Percentiles rank a stretch among this genome's conserved stretches.
phyloP scores from a whole-genome alignment of 495 filamentous ascomycete species.

The Talaromyces adpressus region DNA sequence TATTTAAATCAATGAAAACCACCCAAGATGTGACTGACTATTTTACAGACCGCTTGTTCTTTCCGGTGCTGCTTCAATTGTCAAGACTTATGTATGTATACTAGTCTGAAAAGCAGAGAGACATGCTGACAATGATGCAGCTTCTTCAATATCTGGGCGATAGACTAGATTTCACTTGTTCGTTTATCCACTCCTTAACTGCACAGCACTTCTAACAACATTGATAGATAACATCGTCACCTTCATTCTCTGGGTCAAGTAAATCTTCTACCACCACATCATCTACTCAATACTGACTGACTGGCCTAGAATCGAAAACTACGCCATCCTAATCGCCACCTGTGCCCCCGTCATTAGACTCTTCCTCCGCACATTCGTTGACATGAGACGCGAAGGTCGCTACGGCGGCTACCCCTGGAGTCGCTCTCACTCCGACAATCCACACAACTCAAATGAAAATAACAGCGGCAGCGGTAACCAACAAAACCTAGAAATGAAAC shows the following conservation, averaged over 20 bases:
- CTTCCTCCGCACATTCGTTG: constrained; percentile 23
- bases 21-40: background rate
- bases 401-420: constrained; percentile 21
- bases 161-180: constrained; percentile 24
- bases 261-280: constrained; percentile 3
- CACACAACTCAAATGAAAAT: constrained; percentile 7
- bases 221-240: constrained; percentile 23
- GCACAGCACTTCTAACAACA: background rate
- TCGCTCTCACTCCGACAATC: constrained; percentile 14
- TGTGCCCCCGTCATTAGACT: constrained; percentile 27
- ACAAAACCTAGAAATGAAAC: constrained; percentile 1
- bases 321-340: constrained; percentile 27
- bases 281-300: background rate
- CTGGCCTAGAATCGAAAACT: constrained; percentile 27
- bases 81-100: constrained; percentile 29
- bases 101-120: background rate
- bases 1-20: background rate
- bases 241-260: constrained; percentile 34
- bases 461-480: constrained; percentile 14
- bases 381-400: constrained; percentile 16
- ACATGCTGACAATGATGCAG: constrained; percentile 8
- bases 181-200: background rate
- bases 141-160: constrained; percentile 26
- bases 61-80: constrained; percentile 27
- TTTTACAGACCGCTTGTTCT: constrained; percentile 19